These are phyloP conservation scores for Nephelium lappaceum DNA, from an alignment of 345 rosid genomes.

Conservation along the genomic window DNA sequence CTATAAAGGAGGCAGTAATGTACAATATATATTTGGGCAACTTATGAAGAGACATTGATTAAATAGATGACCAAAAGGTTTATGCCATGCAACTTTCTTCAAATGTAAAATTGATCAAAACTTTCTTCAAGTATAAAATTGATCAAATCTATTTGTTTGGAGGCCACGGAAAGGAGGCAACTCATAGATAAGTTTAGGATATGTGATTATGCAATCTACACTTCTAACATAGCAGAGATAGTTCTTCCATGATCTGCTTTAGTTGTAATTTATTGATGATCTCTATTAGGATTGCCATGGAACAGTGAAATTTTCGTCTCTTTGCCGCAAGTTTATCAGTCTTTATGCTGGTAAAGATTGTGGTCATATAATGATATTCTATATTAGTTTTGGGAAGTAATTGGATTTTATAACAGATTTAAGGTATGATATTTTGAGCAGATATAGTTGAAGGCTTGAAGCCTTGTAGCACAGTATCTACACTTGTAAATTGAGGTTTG, in stretches of 20 bases:
- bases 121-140: neutral
- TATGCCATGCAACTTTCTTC: neutral
- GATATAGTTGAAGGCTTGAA: neutral
- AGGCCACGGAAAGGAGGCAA: neutral
- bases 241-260: neutral
- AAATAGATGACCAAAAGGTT: conserved; percentile 13
- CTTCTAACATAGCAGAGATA: neutral
- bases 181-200: neutral
- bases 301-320: neutral
- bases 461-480: too few relatives aligned
- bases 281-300: neutral
- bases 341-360: neutral
- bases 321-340: neutral
- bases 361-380: neutral
- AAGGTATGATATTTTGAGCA: conserved; percentile 8
- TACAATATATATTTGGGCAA: conserved; percentile 11
- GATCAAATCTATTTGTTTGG: neutral
- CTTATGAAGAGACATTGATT: neutral
- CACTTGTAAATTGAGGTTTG: too few relatives aligned
- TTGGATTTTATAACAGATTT: neutral
- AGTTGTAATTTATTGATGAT: neutral
- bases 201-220: neutral
- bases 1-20: conserved; percentile 10
- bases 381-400: neutral
- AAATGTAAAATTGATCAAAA: neutral